Percentiles rank a stretch among this genome's conserved stretches.
Evolutionary conservation across 73 alveolate species (phyloP).

Genomic region (Effrenium voratum): DNA sequence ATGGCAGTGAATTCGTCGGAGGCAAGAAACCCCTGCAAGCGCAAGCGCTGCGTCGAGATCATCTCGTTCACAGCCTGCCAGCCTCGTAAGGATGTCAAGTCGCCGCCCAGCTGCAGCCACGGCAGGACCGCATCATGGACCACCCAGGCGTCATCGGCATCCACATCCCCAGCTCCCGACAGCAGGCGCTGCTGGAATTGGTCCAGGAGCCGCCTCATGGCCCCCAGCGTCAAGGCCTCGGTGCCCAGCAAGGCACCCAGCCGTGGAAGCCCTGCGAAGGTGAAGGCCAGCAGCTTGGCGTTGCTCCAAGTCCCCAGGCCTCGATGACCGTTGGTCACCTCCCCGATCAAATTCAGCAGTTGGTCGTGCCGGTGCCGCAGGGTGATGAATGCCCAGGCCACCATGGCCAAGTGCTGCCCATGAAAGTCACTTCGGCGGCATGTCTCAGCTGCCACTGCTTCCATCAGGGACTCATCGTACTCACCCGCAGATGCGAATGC

Average conservation of each 20-base stretch:
- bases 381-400: conserved; percentile 83
- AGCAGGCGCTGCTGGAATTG: conserved; percentile 5
- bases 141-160: conserved; percentile 66
- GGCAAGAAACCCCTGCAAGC: neutral
- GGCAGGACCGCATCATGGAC: conserved; percentile 78
- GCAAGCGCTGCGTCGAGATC: conserved; percentile 40
- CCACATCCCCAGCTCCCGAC: neutral
- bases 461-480: neutral
- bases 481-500: conserved; percentile 90
- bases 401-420: conserved; percentile 84
- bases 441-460: conserved; percentile 55
- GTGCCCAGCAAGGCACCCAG: conserved; percentile 44
- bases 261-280: conserved; percentile 80
- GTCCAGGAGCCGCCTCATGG: conserved; percentile 41
- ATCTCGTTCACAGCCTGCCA: conserved; percentile 35
- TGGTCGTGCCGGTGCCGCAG: conserved; percentile 56
- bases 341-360: conserved; percentile 29
- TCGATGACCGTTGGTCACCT: conserved; percentile 33
- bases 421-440: conserved; percentile 54
- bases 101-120: conserved; percentile 39
- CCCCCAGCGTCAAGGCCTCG: conserved; percentile 46
- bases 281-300: conserved; percentile 74
- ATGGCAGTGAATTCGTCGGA: conserved; percentile 43
- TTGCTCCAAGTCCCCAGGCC: conserved; percentile 72
- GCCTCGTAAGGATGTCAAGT: neutral